Evolutionary conservation across 345 rosid genomes (phyloP).

Genomic region (Citrus mangshanensis): DNA sequence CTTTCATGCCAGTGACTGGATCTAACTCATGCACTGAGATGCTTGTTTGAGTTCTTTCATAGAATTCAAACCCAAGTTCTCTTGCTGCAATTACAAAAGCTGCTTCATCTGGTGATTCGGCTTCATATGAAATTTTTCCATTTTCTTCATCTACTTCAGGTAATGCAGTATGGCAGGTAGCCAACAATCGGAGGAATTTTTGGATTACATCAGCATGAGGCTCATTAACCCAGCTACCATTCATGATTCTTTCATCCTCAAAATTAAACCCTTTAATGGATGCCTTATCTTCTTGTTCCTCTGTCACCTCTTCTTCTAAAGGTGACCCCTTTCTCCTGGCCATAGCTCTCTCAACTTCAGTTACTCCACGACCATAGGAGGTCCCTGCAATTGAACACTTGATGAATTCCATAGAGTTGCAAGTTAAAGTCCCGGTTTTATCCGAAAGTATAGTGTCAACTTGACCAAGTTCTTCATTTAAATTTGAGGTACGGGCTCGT

Average conservation of each 20-base stretch:
- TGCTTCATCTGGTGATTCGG: slow-evolving; percentile 98
- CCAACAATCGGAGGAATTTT: slow-evolving; percentile 62
- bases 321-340: slow-evolving; percentile 61
- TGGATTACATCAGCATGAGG: slow-evolving; percentile 51
- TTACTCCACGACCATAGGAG: slow-evolving; percentile 78
- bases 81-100: slow-evolving; percentile 91
- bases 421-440: slow-evolving; percentile 94
- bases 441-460: slow-evolving; percentile 88
- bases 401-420: slow-evolving; percentile 96
- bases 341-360: slow-evolving; percentile 87
- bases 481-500: slow-evolving; percentile 88
- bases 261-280: slow-evolving; percentile 78
- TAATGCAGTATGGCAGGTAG: slow-evolving; percentile 92
- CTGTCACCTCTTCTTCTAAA: slow-evolving; percentile 38
- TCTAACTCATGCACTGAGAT: slow-evolving; percentile 69
- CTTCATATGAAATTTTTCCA: slow-evolving; percentile 69
- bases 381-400: slow-evolving; percentile 85
- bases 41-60: slow-evolving; percentile 69
- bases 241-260: slow-evolving; percentile 67
- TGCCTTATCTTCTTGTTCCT: slow-evolving; percentile 39
- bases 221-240: slow-evolving; percentile 72
- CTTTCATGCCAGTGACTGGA: slow-evolving; percentile 41
- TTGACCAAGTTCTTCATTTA: slow-evolving; percentile 97
- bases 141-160: slow-evolving; percentile 86
- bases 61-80: slow-evolving; percentile 90